Base-by-base conservation (phyloP, 257 asterid genomes). In the Agastache rugosa region DNA sequence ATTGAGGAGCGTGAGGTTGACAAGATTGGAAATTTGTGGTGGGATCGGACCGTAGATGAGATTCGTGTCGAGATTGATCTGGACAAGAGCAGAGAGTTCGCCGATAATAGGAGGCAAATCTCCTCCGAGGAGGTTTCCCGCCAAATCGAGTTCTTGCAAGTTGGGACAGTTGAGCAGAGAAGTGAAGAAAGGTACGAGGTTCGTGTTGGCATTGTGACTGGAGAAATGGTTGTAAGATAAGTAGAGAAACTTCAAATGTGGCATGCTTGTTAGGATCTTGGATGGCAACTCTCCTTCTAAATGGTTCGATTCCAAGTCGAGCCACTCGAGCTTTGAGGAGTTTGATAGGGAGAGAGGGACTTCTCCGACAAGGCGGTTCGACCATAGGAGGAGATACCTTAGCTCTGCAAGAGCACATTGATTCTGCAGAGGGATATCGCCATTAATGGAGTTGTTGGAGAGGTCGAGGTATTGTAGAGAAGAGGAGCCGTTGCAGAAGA, bases 371-470 rank as follows among this genome's bases (percentile, higher is more conserved):
- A 92, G 85, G 8, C 72, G 77, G 72, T 92, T 92, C 11, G 97
- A 88, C 97, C 97, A 92, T 17, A 92, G 90, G 12, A 90, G 96
- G 58, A 92, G 91, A 72, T 74, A 90, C 75, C 67, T 82, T 1
- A 92, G 81, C 62, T 89, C 90, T 11, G 47, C 74, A 23, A 88
- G 81, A 45, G 59, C 83, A 45, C 96, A 89, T 41, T 85, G 80
- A 45, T 60, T 73, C 23, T 67, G 37, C 31, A 86, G 67, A 35
- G 93, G 96, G 73, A 92, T 85, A 71, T 74, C 69, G 2, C 97
- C 97, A 20, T 67, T 74, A 2, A 92, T 83, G 0, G 97, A 85
- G 67, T 92, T 92, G 87, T 92, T 92, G 62, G 97, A 90, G 12
- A 92, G 84, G 83, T 92, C 97, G 27, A 92, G 54, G 60, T 90